A percentile compares a stretch with the other conserved stretches of the same genome.
phyloP scores from a whole-genome alignment of 768 basidiomycete genomes.

The Pholiota microspora region DNA sequence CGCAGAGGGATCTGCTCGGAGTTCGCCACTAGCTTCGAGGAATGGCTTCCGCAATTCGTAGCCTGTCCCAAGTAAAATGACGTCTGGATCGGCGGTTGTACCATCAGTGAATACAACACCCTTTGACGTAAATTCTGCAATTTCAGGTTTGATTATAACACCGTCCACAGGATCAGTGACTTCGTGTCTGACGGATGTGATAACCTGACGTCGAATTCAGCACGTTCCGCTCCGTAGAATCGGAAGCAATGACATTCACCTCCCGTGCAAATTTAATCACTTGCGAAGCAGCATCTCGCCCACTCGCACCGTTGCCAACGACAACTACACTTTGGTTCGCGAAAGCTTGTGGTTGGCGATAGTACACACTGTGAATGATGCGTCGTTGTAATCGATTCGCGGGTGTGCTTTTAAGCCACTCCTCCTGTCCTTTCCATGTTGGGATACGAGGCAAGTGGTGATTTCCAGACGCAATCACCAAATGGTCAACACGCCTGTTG shows the following conservation, averaged over 20 bases:
- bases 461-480: conserved; percentile 55
- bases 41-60: conserved; percentile 55
- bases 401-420: conserved; percentile 38
- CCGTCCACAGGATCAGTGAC: conserved; percentile 18
- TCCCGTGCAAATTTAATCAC: conserved; percentile 35
- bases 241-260: conserved; percentile 28
- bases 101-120: conserved; percentile 49
- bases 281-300: conserved; percentile 46
- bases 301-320: conserved; percentile 44
- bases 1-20: conserved; percentile 29
- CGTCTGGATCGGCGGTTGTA: conserved; percentile 39
- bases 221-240: not conserved
- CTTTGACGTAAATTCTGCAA: conserved; percentile 45
- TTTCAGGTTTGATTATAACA: conserved; percentile 37
- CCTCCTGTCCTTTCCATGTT: conserved; percentile 43
- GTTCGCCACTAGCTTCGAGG: conserved; percentile 25
- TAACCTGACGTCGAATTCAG: conserved; percentile 16
- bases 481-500: conserved; percentile 43
- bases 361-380: conserved; percentile 53
- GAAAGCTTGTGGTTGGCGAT: conserved; percentile 45
- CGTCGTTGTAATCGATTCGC: conserved; percentile 26
- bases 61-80: conserved; percentile 53
- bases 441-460: conserved; percentile 50
- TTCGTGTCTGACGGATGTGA: conserved; percentile 31
- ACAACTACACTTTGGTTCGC: conserved; percentile 43